Conservation (phyloP, 208 protist species). For the Trypanosomatidae sp. region DNA sequence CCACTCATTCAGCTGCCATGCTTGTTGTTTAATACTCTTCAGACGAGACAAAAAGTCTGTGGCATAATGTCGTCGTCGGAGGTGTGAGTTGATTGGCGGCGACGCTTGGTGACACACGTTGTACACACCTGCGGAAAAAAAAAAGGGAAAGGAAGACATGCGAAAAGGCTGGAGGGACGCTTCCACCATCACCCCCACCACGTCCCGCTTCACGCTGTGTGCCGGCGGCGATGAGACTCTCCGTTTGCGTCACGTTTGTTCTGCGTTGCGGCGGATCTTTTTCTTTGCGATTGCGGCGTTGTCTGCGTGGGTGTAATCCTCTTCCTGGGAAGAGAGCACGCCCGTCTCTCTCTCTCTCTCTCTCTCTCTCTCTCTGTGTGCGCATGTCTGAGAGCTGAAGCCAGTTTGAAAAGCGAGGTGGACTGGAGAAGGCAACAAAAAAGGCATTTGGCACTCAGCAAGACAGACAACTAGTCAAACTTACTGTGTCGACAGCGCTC, state of each 20-base stretch:
- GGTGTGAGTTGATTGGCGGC: neutral
- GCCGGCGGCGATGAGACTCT: neutral
- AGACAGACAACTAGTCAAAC: neutral
- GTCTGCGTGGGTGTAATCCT: neutral
- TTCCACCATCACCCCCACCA: neutral
- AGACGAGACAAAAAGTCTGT: conserved; percentile 3
- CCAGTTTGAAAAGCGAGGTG: neutral
- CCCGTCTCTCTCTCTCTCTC: neutral
- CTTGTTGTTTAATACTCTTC: neutral
- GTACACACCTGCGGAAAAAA: neutral
- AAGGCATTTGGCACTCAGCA: neutral
- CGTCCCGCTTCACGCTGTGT: neutral
- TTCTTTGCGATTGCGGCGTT: neutral
- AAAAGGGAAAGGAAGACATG: neutral
- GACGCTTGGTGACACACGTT: neutral
- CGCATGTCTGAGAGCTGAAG: neutral
- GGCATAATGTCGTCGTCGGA: neutral
- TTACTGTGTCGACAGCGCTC: neutral
- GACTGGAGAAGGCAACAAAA: neutral
- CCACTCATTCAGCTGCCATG: neutral
- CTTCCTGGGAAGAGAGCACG: neutral
- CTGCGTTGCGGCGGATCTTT: neutral
- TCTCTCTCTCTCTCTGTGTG: neutral
- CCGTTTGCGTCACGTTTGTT: neutral
- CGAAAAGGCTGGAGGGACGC: neutral